Percentiles rank a stretch among this genome's conserved stretches.
These are phyloP conservation scores for Adiantum capillusveneris DNA, from an alignment of 75 land plant genomes.

Conservation along the genomic window DNA sequence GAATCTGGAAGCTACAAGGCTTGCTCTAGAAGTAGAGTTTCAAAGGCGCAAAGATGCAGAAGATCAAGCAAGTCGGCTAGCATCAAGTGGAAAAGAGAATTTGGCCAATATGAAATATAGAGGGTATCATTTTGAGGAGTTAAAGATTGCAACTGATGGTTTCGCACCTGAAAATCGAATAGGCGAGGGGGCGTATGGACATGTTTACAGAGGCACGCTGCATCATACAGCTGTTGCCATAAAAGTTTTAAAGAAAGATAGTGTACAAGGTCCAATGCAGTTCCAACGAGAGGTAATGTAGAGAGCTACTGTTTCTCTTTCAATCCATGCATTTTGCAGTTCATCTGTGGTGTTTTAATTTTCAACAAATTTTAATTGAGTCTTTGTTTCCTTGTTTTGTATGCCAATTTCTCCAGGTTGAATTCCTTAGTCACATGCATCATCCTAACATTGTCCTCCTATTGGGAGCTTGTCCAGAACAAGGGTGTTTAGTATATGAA, in stretches of 20 bases:
- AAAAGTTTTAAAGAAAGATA: conserved; percentile 12
- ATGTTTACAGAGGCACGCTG: conserved; percentile 7
- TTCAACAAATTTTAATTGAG: too few relatives aligned
- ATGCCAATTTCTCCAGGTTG: too few relatives aligned
- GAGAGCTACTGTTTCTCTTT: too few relatives aligned
- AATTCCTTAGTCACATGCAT: conserved; percentile 46
- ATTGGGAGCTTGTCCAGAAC: conserved; percentile 70
- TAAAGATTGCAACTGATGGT: conserved; percentile 1
- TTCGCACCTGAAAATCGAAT: not conserved
- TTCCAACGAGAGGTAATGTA: conserved; percentile 15
- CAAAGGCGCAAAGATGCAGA: not conserved
- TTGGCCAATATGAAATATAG: not conserved
- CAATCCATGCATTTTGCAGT: too few relatives aligned
- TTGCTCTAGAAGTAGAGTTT: not conserved
- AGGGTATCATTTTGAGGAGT: conserved; percentile 6
- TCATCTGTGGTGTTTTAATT: too few relatives aligned
- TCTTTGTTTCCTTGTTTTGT: not conserved
- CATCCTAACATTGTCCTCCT: conserved; percentile 65
- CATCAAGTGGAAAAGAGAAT: not conserved
- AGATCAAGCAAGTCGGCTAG: not conserved
- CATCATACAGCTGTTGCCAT: conserved; percentile 8
- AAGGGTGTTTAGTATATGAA: conserved; percentile 62
- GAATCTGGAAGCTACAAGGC: not conserved
- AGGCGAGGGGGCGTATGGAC: conserved; percentile 17
- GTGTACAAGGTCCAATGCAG: conserved; percentile 7